A percentile compares a stretch with the other conserved stretches of the same genome.
Evolutionary conservation across 768 basidiomycete species (phyloP).

Genomic region (Pulveroboletus sp.): DNA sequence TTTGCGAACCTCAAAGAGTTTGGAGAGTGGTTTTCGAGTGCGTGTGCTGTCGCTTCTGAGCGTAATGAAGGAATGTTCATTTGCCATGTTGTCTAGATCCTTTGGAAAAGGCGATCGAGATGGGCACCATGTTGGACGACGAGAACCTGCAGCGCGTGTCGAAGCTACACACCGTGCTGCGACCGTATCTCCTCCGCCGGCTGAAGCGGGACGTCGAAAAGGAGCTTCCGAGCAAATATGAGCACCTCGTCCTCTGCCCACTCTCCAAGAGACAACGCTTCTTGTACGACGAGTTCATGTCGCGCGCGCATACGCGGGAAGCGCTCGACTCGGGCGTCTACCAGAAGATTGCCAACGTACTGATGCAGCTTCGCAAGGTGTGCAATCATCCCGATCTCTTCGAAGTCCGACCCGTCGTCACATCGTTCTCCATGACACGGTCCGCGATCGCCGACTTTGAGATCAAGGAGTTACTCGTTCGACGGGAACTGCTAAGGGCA

Average conservation of each 20-base stretch:
- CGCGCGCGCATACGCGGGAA: slow-evolving; percentile 75
- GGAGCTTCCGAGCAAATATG: slow-evolving; percentile 89
- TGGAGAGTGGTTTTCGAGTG: slow-evolving; percentile 94
- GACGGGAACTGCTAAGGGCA: slow-evolving; percentile 63
- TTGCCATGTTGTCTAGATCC: slow-evolving; percentile 56
- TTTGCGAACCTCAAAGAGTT: slow-evolving; percentile 94
- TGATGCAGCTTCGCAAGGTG: slow-evolving; percentile 98
- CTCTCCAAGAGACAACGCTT: slow-evolving; percentile 92
- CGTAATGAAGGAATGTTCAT: not conserved
- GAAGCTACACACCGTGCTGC: slow-evolving; percentile 91
- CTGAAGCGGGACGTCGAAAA: slow-evolving; percentile 97
- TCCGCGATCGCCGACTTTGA: slow-evolving; percentile 77
- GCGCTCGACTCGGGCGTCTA: slow-evolving; percentile 83
- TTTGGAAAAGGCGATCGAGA: slow-evolving; percentile 90
- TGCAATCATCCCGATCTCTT: slow-evolving; percentile 94
- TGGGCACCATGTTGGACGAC: slow-evolving; percentile 69
- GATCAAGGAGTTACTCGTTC: slow-evolving; percentile 83
- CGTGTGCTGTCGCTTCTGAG: slow-evolving; percentile 28
- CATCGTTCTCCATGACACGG: slow-evolving; percentile 68
- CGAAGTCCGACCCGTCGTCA: slow-evolving; percentile 81
- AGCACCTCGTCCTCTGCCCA: slow-evolving; percentile 84
- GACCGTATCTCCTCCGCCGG: slow-evolving; percentile 93
- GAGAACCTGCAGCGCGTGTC: slow-evolving; percentile 81
- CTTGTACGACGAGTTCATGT: slow-evolving; percentile 95
- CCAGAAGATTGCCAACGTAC: slow-evolving; percentile 86